A percentile compares a stretch with the other conserved stretches of the same genome.
These are phyloP conservation scores for Blastomyces emzantsi DNA, from an alignment of 2,329 filamentous ascomycete genomes.

Conservation along the genomic window DNA sequence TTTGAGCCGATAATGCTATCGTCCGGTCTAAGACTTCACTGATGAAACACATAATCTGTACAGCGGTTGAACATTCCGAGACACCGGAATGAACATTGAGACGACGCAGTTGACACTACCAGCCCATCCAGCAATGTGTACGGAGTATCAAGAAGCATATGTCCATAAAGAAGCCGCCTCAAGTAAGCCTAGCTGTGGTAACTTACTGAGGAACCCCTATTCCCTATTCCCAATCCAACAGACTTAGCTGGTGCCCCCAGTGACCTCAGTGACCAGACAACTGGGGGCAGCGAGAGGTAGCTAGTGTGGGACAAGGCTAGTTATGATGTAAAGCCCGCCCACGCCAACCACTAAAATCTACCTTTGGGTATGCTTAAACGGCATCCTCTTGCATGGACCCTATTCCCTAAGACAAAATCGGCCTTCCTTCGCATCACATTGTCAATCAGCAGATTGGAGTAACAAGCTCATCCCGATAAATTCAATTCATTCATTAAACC, in stretches of 20 bases:
- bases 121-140: not conserved
- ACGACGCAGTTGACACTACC: not conserved
- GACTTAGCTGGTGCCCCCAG: too few species aligned
- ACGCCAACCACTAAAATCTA: not conserved
- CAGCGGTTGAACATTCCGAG: not conserved
- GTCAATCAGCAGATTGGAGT: not conserved
- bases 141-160: not conserved
- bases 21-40: not conserved
- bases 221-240: not conserved
- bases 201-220: not conserved
- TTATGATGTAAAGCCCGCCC: too few species aligned
- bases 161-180: not conserved
- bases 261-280: not conserved
- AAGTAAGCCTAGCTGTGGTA: not conserved
- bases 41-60: not conserved
- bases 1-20: not conserved
- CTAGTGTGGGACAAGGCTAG: too few species aligned
- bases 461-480: not conserved
- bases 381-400: not conserved
- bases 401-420: not conserved
- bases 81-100: not conserved
- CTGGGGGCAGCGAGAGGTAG: too few species aligned
- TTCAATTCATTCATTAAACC: not conserved
- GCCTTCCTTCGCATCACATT: not conserved
- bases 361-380: not conserved